Conservation (phyloP, 2,329 filamentous ascomycete species). For the Arthrobotrys pseudoclavata region DNA sequence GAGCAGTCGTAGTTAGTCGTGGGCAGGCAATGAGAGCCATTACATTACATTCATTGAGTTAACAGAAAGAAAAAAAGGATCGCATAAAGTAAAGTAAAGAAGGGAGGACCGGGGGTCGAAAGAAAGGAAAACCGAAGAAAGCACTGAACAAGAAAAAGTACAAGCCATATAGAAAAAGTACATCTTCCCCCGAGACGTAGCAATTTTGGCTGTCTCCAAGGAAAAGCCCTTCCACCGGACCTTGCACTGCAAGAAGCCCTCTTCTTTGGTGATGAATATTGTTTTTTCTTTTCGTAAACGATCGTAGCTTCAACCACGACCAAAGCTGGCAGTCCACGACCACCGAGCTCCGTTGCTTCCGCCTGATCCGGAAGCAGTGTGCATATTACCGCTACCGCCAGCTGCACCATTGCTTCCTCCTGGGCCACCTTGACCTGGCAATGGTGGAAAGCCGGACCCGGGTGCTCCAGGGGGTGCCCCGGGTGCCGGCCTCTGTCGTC, state of each 20-base stretch:
- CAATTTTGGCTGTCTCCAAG: conserved; percentile 13
- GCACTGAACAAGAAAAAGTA: conserved; percentile 20
- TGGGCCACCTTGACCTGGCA: conserved; percentile 1
- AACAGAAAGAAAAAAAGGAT: conserved; percentile 13
- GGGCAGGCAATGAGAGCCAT: neutral
- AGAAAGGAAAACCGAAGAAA: neutral
- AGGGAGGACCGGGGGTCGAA: neutral
- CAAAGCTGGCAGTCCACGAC: conserved; percentile 49
- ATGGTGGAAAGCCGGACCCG: conserved; percentile 14
- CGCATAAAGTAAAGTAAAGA: conserved; percentile 4
- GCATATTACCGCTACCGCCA: conserved; percentile 25
- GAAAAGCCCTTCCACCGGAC: conserved; percentile 10
- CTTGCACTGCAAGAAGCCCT: conserved; percentile 38
- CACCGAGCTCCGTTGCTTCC: conserved; percentile 46
- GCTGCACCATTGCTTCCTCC: conserved; percentile 23
- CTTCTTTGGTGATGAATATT: neutral
- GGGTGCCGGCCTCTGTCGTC: conserved; percentile 52
- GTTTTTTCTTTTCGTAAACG: neutral
- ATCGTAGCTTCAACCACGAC: conserved; percentile 22
- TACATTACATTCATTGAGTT: conserved; percentile 22
- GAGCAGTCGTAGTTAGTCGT: neutral
- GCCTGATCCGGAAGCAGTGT: conserved; percentile 49
- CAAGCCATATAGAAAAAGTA: conserved; percentile 9
- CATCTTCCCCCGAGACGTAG: conserved; percentile 1
- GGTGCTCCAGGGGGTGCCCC: conserved; percentile 34